Conservation (phyloP, 352 stramenopile genomes). For the Phytophthora nicotianae region DNA sequence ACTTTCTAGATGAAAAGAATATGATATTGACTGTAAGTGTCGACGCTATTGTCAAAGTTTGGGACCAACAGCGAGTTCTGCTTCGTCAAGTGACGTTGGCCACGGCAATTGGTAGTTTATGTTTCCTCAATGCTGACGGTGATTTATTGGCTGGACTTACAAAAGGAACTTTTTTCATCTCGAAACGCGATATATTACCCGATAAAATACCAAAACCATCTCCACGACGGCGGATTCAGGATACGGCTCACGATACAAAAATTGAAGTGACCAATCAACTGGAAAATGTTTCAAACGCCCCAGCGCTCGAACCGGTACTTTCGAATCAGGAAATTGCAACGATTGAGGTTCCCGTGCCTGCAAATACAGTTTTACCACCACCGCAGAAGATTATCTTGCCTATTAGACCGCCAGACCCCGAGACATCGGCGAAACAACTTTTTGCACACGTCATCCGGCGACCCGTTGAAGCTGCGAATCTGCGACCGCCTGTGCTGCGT, state of each 20-base stretch:
- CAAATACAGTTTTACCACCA: neutral
- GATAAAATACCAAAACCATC: slow-evolving; percentile 43
- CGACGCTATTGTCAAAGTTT: slow-evolving; percentile 77
- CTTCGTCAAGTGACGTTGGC: slow-evolving; percentile 64
- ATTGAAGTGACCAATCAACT: neutral
- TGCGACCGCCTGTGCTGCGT: slow-evolving; percentile 29
- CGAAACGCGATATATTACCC: slow-evolving; percentile 60
- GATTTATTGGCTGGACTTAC: slow-evolving; percentile 62
- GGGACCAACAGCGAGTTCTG: slow-evolving; percentile 63
- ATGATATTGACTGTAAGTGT: slow-evolving; percentile 67
- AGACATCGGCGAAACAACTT: slow-evolving; percentile 31
- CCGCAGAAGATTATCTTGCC: slow-evolving; percentile 6
- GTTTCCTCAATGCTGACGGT: slow-evolving; percentile 69
- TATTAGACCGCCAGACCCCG: slow-evolving; percentile 13
- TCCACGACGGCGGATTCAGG: slow-evolving; percentile 10
- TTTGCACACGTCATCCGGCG: slow-evolving; percentile 31
- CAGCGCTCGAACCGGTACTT: neutral
- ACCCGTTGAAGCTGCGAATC: slow-evolving; percentile 25
- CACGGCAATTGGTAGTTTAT: slow-evolving; percentile 62
- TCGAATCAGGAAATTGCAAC: neutral
- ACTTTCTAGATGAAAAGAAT: slow-evolving; percentile 65
- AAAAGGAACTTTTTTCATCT: slow-evolving; percentile 63
- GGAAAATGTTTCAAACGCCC: neutral
- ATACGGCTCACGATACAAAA: slow-evolving; percentile 9
- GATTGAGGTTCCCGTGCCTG: neutral